Base-by-base conservation (phyloP, 495 filamentous ascomycete species). In the Ramalina intermedia region DNA sequence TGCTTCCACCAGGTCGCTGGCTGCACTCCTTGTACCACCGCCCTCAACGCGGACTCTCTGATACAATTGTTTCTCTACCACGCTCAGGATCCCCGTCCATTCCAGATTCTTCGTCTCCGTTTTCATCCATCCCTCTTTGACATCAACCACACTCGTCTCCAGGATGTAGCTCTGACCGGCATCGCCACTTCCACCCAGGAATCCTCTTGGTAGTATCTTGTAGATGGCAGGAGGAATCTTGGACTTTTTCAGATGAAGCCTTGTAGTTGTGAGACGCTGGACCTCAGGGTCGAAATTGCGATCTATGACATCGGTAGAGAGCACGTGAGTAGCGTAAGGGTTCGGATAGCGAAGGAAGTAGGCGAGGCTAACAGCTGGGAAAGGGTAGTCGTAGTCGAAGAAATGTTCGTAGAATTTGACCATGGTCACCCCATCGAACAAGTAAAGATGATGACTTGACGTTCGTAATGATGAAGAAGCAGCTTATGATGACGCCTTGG, bases 341-440 rank as follows among this genome's bases (percentile, higher is more conserved):
- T 99, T 99, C 14, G 91, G 93, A 65, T 99, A 99, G 37, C 91
- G 89, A 45, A 99, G 85, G 73, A 96, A 96, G 76, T 95, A 99
- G 67, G 91, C 91, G 53, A 99, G 82, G 8, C 88, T 89, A 37
- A 99, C 91, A 53, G 82, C 78, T 51, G 87, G 81, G 66, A 91
- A 93, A 56, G 85, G 80, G 66, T 95, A 94, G 65, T 85, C 79
- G 70, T 96, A 96, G 66, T 77, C 81, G 65, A 85, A 91, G 62
- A 75, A 76, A 62, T 80, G 85, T 61, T 89, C 85, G 72, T 91
- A 88, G 69, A 88, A 86, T 66, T 88, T 88, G 62, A 90, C 86
- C 72, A 78, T 87, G 49, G 42, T 57, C 49, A 43, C 43, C 27
- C 26, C 20, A 36, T 20, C 18, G 33, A 21, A 17, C 6, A 37